phyloP scores from a whole-genome alignment of 2,329 filamentous ascomycete genomes.

The Furcasterigmium furcatum region DNA sequence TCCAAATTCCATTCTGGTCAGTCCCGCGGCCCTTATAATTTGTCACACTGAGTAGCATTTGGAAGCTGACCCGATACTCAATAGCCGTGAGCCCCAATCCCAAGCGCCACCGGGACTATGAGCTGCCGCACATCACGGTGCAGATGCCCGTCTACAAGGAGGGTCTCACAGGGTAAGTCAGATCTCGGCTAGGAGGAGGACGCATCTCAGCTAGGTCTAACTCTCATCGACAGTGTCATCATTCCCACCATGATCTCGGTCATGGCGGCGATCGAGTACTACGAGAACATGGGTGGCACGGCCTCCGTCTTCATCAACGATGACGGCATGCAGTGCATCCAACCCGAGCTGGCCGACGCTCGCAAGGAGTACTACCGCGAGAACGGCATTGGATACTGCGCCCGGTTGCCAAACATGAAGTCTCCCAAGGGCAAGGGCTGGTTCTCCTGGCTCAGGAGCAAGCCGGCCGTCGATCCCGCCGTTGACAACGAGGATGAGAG shows the following conservation, averaged over 20 bases:
- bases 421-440: slow-evolving; percentile 30
- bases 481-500: slow-evolving; percentile 6
- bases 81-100: slow-evolving; percentile 20
- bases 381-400: slow-evolving; percentile 54
- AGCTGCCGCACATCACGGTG: slow-evolving; percentile 37
- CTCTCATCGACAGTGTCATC: slow-evolving; percentile 30
- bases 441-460: no score
- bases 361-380: slow-evolving; percentile 55
- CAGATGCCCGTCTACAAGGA: slow-evolving; percentile 43
- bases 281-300: slow-evolving; percentile 56
- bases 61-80: no score
- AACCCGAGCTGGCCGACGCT: slow-evolving; percentile 41
- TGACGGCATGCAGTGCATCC: slow-evolving; percentile 62
- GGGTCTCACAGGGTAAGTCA: slow-evolving; percentile 17
- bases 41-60: no score
- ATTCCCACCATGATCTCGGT: slow-evolving; percentile 45
- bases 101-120: slow-evolving; percentile 26
- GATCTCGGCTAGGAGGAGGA: no score
- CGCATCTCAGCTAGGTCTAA: no score
- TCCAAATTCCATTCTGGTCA: slow-evolving; percentile 17
- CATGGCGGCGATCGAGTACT: slow-evolving; percentile 45
- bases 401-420: slow-evolving; percentile 48
- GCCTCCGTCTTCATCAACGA: slow-evolving; percentile 69
- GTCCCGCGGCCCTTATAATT: no score
- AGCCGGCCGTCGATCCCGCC: slow-evolving; percentile 20